Base-by-base conservation (phyloP, 108 stramenopile species). In the Skeletonema tropicum region DNA sequence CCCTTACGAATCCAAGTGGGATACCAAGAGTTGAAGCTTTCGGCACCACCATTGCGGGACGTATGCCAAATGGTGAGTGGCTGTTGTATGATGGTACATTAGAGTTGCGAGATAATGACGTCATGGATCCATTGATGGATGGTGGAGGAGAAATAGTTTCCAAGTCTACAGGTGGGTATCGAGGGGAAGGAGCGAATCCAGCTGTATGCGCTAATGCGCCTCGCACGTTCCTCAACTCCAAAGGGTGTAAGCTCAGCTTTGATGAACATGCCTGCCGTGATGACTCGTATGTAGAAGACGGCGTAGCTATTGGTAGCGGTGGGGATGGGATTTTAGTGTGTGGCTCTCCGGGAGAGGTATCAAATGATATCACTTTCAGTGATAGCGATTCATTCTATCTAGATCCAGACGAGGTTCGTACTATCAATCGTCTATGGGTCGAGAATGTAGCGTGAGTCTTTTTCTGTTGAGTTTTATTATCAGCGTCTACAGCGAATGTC, bases 261-360 rank as follows among this genome's bases (percentile, higher is more conserved):
- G 79, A 31, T 21, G 83, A 83, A 33, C 49, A 84, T 17, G 75
- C 74, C 38, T 39, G 38, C 11, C 38, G 38, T 39, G 38, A 9
- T 39, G 38, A 39, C 38, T 7, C 38, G 11, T 39, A 39, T 57
- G 61, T 84, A 66, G 23, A 68, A 25, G 73, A 68, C 72, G 74
- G 82, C 38, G 58, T 74, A 32, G 71, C 81, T 17, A 46, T 36
- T 36, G 73, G 9, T 19, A 57, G 60, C 29, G 84, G 66, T 30
- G 84, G 66, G 15, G 57, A 60, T 5, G 73, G 68, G 6, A 68
- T 62, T 38, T 12, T 91, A 3, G 78, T 87, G 2, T 91, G 90
- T 69, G 90, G 90, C 15, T 89, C 88, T 42, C 86, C 85, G 0
- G 66, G 61, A 55, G 90, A 92, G 72, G 77, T 73, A 19, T 79